Base-by-base conservation (phyloP, 2,329 filamentous ascomycete genomes). In the Xylariomycetidae sp. region DNA sequence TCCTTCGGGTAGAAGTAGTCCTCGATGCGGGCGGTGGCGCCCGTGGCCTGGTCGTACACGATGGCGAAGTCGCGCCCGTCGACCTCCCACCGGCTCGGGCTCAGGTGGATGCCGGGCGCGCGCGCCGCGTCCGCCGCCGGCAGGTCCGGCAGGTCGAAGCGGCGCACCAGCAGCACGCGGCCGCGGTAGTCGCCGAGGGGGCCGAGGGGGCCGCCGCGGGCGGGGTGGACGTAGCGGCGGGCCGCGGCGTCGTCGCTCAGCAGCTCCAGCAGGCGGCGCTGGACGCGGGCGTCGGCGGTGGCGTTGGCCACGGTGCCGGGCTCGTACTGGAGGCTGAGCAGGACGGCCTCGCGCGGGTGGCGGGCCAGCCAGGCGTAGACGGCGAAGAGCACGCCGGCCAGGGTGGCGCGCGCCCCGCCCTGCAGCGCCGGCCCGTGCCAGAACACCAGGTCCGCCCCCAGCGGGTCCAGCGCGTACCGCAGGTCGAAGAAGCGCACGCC, bases 401-500 rank as follows among this genome's bases (percentile, higher is more conserved):
- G 43, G 0, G 57, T 64, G 1, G 67, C 62, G 0, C 49, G 58
- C 31, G 67, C 57, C 1, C 63, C 67, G 15, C 65, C 52, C n/a
- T n/a, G n/a, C 18, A 72, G 52, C 6, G 64, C 68, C 19, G 59
- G 40, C 6, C 55, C 53, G 43, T 73, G 69, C 56, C 65, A 72
- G 50, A 71, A 72, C 3, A 69, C 61, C 1, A 73, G 52, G 1
- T 51, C 57, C 7, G 52, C 59, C 32, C 63, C 64, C 3, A 61
- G 62, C 3, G 64, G 57, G 42, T 72, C 68, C 19, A 64, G 55
- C 3, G 66, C 67, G 43, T 64, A 68, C n/a, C 68, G 56, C 24
- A 72, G 49, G 42, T 73, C 69, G 37, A 73, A 70, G 22, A 61
- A 68, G 12, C 69, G 63, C 10, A 72, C 61, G 6, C 68, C 69